Percentiles rank a stretch among this genome's conserved stretches.
phyloP scores from a whole-genome alignment of 768 basidiomycete genomes.

The Mycena latifolia region DNA sequence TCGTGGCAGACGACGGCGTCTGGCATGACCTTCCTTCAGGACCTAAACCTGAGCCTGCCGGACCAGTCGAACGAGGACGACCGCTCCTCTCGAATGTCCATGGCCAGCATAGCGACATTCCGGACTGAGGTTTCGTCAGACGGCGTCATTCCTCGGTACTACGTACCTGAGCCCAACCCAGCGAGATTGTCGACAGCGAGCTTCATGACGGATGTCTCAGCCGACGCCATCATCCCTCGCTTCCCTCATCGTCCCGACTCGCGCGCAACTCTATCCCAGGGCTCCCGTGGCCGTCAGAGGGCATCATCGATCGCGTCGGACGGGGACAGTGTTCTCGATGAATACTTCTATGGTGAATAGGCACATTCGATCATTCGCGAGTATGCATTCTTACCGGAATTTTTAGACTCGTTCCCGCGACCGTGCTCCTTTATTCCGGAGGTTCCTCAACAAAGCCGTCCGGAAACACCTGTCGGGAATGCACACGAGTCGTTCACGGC shows the following conservation, averaged over 20 bases:
- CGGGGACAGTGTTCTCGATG: constrained; percentile 50
- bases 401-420: constrained; percentile 56
- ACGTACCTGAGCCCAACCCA: constrained; percentile 32
- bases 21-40: constrained; percentile 54
- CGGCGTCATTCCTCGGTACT: constrained; percentile 61
- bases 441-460: constrained; percentile 35
- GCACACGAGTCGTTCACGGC: neutral
- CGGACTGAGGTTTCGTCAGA: constrained; percentile 71
- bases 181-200: constrained; percentile 33
- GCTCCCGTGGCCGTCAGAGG: neutral
- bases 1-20: constrained; percentile 61
- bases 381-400: constrained; percentile 7
- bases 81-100: constrained; percentile 52
- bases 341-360: constrained; percentile 49
- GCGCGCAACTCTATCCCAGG: constrained; percentile 9
- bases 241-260: constrained; percentile 24
- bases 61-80: constrained; percentile 47
- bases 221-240: constrained; percentile 52
- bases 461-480: constrained; percentile 11
- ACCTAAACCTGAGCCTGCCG: constrained; percentile 52
- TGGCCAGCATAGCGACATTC: constrained; percentile 68
- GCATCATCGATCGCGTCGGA: constrained; percentile 23
- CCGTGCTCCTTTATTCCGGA: constrained; percentile 52
- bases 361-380: neutral
- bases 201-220: constrained; percentile 50